Percentiles rank a stretch among this genome's conserved stretches.
Evolutionary conservation across 2,329 filamentous ascomycete genomes (phyloP).

Genomic region (Phialemoniopsis sp.): DNA sequence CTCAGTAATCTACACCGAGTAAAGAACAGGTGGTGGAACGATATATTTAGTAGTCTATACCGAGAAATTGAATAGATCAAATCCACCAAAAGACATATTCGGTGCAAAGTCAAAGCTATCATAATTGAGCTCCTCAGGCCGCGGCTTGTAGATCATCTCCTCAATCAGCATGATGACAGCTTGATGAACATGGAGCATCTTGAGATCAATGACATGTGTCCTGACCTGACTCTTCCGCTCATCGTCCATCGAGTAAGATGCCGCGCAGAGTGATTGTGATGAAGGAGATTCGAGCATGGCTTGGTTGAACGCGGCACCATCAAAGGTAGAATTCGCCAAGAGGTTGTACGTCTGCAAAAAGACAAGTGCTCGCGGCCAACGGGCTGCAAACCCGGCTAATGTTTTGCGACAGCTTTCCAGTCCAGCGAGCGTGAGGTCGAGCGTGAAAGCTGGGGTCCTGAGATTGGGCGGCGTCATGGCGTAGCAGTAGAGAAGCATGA

Average conservation of each 20-base stretch:
- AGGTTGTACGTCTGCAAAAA: no score
- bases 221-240: background rate
- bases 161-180: background rate
- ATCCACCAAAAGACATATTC: background rate
- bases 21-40: no score
- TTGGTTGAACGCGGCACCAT: no score
- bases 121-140: background rate
- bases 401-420: background rate
- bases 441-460: background rate
- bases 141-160: constrained; percentile 1
- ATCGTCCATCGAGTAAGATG: background rate
- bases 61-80: constrained; percentile 1
- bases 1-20: no score
- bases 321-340: no score
- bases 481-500: background rate
- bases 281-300: no score
- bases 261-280: no score
- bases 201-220: background rate
- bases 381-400: background rate
- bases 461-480: background rate
- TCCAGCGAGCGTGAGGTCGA: background rate
- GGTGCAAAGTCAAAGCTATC: background rate
- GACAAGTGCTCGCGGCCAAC: no score
- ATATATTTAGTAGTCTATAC: background rate
- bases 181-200: background rate